Evolutionary conservation across 148 eudicot species (phyloP), one percentile per base, ranked within the genome.

Genomic region (Mesembryanthemum crystallinum): DNA sequence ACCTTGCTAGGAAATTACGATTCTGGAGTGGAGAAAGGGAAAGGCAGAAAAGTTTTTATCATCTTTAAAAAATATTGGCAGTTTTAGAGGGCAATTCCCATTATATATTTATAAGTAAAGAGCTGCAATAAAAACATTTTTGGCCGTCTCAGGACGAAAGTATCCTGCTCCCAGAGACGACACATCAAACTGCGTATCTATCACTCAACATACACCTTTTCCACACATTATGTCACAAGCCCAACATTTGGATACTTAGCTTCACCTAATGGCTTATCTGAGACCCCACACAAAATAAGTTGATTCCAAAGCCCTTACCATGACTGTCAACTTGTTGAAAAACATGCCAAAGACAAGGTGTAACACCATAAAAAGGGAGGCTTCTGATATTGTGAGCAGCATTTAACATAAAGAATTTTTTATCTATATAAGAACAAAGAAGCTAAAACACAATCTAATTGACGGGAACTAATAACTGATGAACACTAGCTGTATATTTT

Each of bases 281-380:
- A 52, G 45, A 21, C 67, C 57, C 27, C 63, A 75, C 49, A 73
- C 28, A 23, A 39, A n/a, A 59, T 15, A 51, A 52, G 63, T 20
- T 24, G 33, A 67, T 37, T 20, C 18, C 14, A 12, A 66, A 37
- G 32, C 15, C 35, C 24, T 20, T 52, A 52, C 54, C 23, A 66
- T 37, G 32, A 55, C 23, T 25, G 58, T 5, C 62, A 13, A 51
- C 54, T 75, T 8, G 62, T 7, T 24, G 29, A 59, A 37, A 15
- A 42, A 25, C 51, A 72, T 51, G 32, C 52, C 27, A 73, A 73
- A 45, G 58, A 37, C 27, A 29, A 42, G 20, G 75, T 58, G 75
- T 6, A 27, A 30, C 43, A 28, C 5, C 17, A n/a, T 5, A 21
- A 67, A 42, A 43, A 27, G 74, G n/a, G 28, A n/a, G 13, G 74